Conservation (phyloP, 371 early-diverging fungal species). For the Encephalitozoon intestinalis region DNA sequence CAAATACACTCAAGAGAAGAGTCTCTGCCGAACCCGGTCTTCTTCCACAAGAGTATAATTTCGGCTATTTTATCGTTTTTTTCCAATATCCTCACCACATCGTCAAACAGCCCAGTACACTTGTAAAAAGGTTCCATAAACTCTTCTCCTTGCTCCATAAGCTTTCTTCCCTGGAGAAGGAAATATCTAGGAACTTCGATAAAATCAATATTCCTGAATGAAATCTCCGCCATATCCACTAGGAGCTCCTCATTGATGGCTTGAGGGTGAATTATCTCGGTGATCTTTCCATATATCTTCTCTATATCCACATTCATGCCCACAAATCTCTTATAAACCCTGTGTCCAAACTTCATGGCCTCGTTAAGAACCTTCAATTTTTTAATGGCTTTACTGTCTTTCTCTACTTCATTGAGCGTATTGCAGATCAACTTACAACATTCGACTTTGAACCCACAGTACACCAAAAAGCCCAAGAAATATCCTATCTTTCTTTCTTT, state of each 20-base stretch:
- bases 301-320: not conserved
- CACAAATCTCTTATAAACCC: not conserved
- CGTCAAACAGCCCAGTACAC: not conserved
- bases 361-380: not conserved
- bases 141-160: not conserved
- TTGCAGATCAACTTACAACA: constrained; percentile 5
- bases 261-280: not conserved
- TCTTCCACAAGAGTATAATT: not conserved
- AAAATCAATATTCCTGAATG: constrained; percentile 2
- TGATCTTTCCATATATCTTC: not conserved
- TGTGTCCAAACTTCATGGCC: not conserved
- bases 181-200: not conserved
- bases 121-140: not conserved
- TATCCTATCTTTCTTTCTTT: not conserved
- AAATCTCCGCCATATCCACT: not conserved
- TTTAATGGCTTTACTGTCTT: not conserved
- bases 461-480: not conserved
- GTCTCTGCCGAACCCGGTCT: not conserved
- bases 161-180: not conserved
- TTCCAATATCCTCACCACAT: not conserved
- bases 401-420: not conserved
- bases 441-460: not conserved
- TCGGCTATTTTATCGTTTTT: not conserved
- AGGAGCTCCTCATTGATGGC: not conserved
- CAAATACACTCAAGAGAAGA: not conserved